Base-by-base conservation (phyloP, 257 asterid species). In the Rhazya stricta region DNA sequence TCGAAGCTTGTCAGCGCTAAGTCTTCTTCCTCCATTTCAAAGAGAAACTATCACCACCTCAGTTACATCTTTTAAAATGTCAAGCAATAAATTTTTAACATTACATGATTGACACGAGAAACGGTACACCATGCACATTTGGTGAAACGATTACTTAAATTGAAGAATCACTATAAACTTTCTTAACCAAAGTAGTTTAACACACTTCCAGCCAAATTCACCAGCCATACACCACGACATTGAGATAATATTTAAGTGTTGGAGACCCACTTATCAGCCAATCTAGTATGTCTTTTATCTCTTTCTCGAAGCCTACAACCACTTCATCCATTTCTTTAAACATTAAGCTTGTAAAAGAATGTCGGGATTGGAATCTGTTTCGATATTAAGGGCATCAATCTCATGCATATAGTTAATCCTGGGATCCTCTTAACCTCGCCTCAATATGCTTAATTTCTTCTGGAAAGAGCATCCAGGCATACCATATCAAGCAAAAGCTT, bases 211-310 rank as follows among this genome's bases (percentile, higher is more conserved):
- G n/a, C n/a, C n/a, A n/a, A n/a, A n/a, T n/a, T n/a, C n/a, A n/a
- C 82, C 79, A 4, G 67, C 68, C 79, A 60, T 51, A 3, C 82
- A n/a, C 79, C 6, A 66, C 32, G 29, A n/a, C n/a, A 79, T 74
- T 9, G 79, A 61, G 53, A 79, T 41, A 60, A 79, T 53, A 29
- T 69, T n/a, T 32, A 6, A 60, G 76, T 4, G 3, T 34, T 25
- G 16, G 0, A n/a, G 71, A 30, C 23, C 21, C 42, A 34, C 71
- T 54, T 41, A 7, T 69, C 15, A 77, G 62, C 30, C 34, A 25
- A 12, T 60, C 76, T 1, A 39, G n/a, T 9, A 70, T 43, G 1
- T 6, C 29, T 12, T 36, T 45, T 37, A 54, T 45, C 43, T 77
- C 80, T 6, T 57, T 58, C 32, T 27, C 53, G 11, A 76, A 62